Percentiles rank a stretch among this genome's conserved stretches.
These are phyloP conservation scores for Penicillium paxilli DNA, from an alignment of 495 filamentous ascomycete genomes.

Conservation along the genomic window DNA sequence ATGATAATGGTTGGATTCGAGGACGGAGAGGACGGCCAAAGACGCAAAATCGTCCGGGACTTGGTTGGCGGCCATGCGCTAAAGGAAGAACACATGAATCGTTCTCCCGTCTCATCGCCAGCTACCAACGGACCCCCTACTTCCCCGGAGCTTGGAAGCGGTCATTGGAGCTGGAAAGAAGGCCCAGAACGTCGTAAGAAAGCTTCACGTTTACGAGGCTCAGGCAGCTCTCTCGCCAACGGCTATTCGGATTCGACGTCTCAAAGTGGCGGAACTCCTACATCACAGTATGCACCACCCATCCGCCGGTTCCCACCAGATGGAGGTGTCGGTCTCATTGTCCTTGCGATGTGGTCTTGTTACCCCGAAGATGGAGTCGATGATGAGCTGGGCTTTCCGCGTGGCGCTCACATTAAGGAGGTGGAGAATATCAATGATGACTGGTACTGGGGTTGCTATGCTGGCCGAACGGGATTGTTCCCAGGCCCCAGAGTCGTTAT, in stretches of 20 bases:
- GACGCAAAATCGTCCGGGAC: constrained; percentile 60
- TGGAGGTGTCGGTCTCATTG: constrained; percentile 63
- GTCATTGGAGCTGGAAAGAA: constrained; percentile 54
- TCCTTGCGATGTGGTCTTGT: constrained; percentile 70
- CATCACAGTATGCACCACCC: constrained; percentile 7
- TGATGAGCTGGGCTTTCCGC: constrained; percentile 82
- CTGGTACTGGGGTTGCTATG: constrained; percentile 82
- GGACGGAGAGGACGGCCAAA: constrained; percentile 57
- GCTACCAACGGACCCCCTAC: constrained; percentile 9
- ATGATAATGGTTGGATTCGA: constrained; percentile 80
- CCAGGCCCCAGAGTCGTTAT: constrained; percentile 67
- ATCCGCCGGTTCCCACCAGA: constrained; percentile 62
- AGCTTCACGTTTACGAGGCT: constrained; percentile 38
- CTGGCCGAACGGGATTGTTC: constrained; percentile 72
- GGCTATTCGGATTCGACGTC: constrained; percentile 12
- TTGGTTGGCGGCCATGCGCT: constrained; percentile 70
- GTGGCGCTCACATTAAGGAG: constrained; percentile 77
- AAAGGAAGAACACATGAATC: constrained; percentile 50
- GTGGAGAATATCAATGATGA: constrained; percentile 81
- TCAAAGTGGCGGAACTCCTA: constrained; percentile 10
- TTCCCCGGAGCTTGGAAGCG: constrained; percentile 30
- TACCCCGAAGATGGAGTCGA: constrained; percentile 60
- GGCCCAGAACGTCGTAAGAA: constrained; percentile 48
- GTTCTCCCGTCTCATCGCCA: constrained; percentile 18
- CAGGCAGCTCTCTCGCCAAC: not conserved